Evolutionary conservation across 495 filamentous ascomycete genomes (phyloP).

Genomic region (Daldinia loculata): DNA sequence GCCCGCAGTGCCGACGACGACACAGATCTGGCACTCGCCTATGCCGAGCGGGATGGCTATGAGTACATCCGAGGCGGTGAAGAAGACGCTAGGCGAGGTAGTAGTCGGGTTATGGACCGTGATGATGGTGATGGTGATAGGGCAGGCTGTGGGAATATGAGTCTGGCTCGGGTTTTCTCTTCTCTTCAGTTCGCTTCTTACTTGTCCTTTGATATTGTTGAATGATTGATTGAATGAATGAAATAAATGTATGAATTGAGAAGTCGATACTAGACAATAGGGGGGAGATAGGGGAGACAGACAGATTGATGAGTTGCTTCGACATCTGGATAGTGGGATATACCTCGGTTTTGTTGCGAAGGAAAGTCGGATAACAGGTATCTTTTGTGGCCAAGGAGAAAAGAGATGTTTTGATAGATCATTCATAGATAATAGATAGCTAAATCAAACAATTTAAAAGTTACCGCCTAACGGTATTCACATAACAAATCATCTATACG

Average conservation of each 20-base stretch:
- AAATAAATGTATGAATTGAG: neutral
- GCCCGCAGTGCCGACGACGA: neutral
- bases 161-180: neutral
- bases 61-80: constrained; percentile 14
- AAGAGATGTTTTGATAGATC: neutral
- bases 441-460: neutral
- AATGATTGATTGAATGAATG: constrained; percentile 19
- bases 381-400: neutral
- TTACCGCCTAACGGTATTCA: neutral
- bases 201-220: neutral
- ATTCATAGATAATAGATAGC: constrained; percentile 3
- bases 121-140: constrained; percentile 5
- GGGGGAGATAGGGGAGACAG: neutral
- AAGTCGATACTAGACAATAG: neutral
- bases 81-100: neutral
- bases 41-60: constrained; percentile 7
- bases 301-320: neutral
- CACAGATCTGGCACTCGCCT: neutral
- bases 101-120: neutral
- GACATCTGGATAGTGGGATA: neutral
- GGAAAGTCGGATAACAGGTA: neutral
- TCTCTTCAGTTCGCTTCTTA: neutral
- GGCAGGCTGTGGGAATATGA: constrained; percentile 9
- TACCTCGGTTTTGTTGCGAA: neutral
- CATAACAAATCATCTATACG: neutral